A percentile compares a stretch with the other conserved stretches of the same genome.
phyloP scores from a whole-genome alignment of 2,329 filamentous ascomycete genomes.

The Pezicula rhizophila region DNA sequence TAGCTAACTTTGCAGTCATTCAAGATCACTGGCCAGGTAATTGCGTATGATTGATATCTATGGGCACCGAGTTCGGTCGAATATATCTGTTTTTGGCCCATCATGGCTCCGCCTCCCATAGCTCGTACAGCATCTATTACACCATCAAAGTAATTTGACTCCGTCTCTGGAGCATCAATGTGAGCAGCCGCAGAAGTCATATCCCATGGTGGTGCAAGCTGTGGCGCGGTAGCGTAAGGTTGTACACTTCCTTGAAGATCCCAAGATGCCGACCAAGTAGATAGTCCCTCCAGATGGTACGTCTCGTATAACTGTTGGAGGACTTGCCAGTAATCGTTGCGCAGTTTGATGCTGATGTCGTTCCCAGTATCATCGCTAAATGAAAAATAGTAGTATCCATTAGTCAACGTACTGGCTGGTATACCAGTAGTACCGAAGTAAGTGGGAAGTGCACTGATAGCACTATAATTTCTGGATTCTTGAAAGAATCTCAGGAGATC shows the following conservation, averaged over 20 bases:
- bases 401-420: background rate
- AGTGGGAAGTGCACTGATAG: background rate
- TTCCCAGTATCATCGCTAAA: background rate
- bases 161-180: conserved; percentile 1
- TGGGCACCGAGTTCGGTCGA: conserved; percentile 6
- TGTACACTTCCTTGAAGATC: conserved; percentile 1
- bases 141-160: background rate
- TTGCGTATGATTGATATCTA: conserved; percentile 4
- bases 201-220: background rate
- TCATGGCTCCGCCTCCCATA: conserved; percentile 5
- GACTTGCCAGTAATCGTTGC: background rate
- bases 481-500: background rate
- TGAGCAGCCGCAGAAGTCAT: conserved; percentile 1
- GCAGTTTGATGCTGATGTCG: background rate
- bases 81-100: conserved; percentile 5
- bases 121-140: conserved; percentile 5
- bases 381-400: conserved; percentile 1
- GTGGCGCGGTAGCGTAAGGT: background rate
- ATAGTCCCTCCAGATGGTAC: conserved; percentile 1
- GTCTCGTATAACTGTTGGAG: background rate
- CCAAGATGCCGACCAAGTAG: background rate
- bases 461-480: background rate
- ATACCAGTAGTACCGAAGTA: conserved; percentile 1
- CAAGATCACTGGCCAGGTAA: conserved; percentile 4
- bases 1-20: conserved; percentile 1